Evolutionary conservation across 2,329 filamentous ascomycete genomes (phyloP).

Genomic region (Penicillium concentricum): DNA sequence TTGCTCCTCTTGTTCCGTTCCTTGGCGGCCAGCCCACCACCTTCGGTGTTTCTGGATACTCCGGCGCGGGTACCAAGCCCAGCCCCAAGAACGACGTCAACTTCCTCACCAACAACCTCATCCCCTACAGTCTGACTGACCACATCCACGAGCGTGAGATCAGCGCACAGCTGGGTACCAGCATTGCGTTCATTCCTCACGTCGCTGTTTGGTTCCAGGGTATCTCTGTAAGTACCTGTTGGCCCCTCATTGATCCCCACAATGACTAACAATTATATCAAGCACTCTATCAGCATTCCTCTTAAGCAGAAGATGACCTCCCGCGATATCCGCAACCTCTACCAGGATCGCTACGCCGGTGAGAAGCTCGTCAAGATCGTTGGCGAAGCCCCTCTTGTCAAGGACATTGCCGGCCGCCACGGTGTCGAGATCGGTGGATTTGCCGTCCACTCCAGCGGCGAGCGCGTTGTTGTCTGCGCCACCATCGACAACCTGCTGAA

Average conservation of each 20-base stretch:
- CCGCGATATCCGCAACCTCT: conserved; percentile 88
- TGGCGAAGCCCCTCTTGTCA: conserved; percentile 83
- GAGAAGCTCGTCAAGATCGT: conserved; percentile 93
- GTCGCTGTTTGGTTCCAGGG: conserved; percentile 97
- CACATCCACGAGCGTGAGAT: conserved; percentile 97
- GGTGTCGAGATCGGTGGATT: conserved; percentile 93
- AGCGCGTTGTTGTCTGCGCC: conserved; percentile 88
- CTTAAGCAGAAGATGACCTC: conserved; percentile 83
- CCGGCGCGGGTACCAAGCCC: conserved; percentile 90
- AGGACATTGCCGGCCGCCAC: conserved; percentile 79
- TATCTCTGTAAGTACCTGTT: conserved; percentile 60
- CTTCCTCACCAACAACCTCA: conserved; percentile 79
- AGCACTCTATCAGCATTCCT: conserved; percentile 85
- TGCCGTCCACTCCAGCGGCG: conserved; percentile 84
- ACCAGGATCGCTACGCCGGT: conserved; percentile 93
- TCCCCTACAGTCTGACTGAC: conserved; percentile 86
- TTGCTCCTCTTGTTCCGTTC: conserved; percentile 76
- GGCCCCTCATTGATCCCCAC: background rate
- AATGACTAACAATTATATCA: conserved; percentile 19
- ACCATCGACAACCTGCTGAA: conserved; percentile 94
- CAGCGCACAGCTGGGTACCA: conserved; percentile 68
- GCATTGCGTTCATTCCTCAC: conserved; percentile 86
- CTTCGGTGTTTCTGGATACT: conserved; percentile 92
- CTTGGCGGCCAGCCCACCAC: conserved; percentile 76
- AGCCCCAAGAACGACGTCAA: conserved; percentile 90